Evolutionary conservation across 2,329 filamentous ascomycete genomes (phyloP).

Genomic region (Gaeumannomyces tritici): DNA sequence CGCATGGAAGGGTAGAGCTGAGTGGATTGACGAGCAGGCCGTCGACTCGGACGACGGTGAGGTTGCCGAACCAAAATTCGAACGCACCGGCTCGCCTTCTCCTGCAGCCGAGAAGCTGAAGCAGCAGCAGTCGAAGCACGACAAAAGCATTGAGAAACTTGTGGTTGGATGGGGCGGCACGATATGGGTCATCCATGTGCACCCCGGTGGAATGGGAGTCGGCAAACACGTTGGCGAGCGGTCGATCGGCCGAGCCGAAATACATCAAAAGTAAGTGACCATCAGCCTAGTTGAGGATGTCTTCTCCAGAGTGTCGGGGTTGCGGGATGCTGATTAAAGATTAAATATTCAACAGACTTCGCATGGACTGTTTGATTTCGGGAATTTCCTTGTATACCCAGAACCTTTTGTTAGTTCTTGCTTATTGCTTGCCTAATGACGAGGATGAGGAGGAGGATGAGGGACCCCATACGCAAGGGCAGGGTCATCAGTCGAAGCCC

Average conservation of each 20-base stretch:
- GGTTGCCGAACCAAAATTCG: slow-evolving; percentile 14
- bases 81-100: slow-evolving; percentile 24
- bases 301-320: neutral
- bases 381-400: slow-evolving; percentile 95
- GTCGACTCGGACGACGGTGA: slow-evolving; percentile 62
- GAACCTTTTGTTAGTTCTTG: slow-evolving; percentile 81
- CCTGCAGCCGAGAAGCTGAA: slow-evolving; percentile 36
- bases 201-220: slow-evolving; percentile 59
- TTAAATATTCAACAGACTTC: slow-evolving; percentile 47
- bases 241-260: slow-evolving; percentile 72
- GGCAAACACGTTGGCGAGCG: slow-evolving; percentile 61
- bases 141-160: slow-evolving; percentile 59
- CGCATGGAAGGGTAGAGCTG: slow-evolving; percentile 84
- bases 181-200: slow-evolving; percentile 91
- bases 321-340: neutral
- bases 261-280: slow-evolving; percentile 72
- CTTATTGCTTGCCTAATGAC: slow-evolving; percentile 70
- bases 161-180: slow-evolving; percentile 93
- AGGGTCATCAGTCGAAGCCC: slow-evolving; percentile 28
- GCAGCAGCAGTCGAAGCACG: slow-evolving; percentile 36
- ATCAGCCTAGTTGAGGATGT: slow-evolving; percentile 15
- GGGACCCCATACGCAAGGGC: slow-evolving; percentile 4
- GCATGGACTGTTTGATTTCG: slow-evolving; percentile 96
- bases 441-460: slow-evolving; percentile 33
- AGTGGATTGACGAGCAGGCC: slow-evolving; percentile 83